Conservation (phyloP, 345 rosid species). For the Streptanthus diversifolius region DNA sequence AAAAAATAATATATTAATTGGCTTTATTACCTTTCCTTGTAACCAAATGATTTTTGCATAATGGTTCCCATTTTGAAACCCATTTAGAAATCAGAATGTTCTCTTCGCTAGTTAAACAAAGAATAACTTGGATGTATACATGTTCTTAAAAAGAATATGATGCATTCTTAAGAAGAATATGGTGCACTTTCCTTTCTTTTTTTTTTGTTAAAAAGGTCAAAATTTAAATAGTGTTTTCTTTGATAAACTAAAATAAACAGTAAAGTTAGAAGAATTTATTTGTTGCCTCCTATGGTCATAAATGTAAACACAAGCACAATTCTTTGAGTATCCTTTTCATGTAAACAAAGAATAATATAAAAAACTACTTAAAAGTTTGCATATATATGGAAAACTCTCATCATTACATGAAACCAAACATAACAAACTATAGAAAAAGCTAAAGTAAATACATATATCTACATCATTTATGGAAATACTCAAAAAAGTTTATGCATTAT, state of each 20-base stretch:
- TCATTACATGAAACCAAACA: not conserved
- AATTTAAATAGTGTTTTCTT: not conserved
- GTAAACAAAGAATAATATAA: not conserved
- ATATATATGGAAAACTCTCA: not conserved
- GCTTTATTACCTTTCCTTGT: not conserved
- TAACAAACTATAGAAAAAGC: not conserved
- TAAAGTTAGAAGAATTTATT: not conserved
- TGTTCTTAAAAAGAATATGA: not conserved
- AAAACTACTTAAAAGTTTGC: not conserved
- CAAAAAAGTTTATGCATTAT: not conserved
- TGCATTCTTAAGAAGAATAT: not conserved
- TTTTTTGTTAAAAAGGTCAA: not conserved
- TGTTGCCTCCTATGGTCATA: not conserved
- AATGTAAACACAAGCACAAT: not conserved
- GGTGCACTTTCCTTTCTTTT: conserved; percentile 11
- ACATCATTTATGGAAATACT: not conserved
- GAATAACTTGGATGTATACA: not conserved
- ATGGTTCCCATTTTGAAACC: not conserved
- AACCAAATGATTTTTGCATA: not conserved
- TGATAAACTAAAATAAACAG: not conserved
- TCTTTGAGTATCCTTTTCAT: not conserved
- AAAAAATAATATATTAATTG: not conserved
- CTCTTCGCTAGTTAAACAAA: not conserved
- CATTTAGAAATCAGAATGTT: not conserved
- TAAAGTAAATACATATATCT: not conserved